Evolutionary conservation across 1,284 basidiomycete genomes (phyloP).

Genomic region (Cerioporus squamosus): DNA sequence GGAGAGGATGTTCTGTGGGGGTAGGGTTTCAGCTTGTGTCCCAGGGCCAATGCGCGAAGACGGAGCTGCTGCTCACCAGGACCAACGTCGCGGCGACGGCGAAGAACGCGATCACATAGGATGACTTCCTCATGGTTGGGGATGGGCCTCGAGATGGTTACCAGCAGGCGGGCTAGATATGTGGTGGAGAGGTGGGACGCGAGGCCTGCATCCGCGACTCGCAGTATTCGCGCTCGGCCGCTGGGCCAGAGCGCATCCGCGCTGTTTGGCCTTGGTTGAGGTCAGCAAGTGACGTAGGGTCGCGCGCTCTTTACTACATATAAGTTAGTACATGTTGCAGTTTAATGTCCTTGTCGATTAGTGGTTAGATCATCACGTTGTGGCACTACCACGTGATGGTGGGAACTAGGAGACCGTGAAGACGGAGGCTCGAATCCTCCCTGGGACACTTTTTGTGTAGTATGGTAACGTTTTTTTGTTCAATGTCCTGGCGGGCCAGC

Average conservation of each 20-base stretch:
- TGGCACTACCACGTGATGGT: slow-evolving; percentile 12
- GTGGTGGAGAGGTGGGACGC: neutral
- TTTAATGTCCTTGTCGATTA: slow-evolving; percentile 31
- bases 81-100: slow-evolving; percentile 53
- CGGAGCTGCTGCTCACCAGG: slow-evolving; percentile 49
- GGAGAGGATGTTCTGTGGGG: slow-evolving; percentile 60
- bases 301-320: neutral
- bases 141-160: neutral
- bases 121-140: slow-evolving; percentile 60
- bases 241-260: neutral
- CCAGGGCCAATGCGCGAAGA: neutral
- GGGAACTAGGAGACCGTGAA: slow-evolving; percentile 26
- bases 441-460: slow-evolving; percentile 19
- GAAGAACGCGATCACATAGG: slow-evolving; percentile 63
- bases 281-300: neutral
- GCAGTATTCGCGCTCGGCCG: slow-evolving; percentile 5
- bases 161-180: neutral
- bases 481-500: too few species aligned
- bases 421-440: slow-evolving; percentile 27
- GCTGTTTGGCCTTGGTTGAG: neutral
- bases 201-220: slow-evolving; percentile 3
- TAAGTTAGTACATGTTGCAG: too few species aligned
- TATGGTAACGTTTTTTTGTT: too few species aligned
- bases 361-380: slow-evolving; percentile 34
- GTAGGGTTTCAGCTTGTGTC: neutral